phyloP scores from a whole-genome alignment of 345 rosid genomes.

The Kernera saxatilis region DNA sequence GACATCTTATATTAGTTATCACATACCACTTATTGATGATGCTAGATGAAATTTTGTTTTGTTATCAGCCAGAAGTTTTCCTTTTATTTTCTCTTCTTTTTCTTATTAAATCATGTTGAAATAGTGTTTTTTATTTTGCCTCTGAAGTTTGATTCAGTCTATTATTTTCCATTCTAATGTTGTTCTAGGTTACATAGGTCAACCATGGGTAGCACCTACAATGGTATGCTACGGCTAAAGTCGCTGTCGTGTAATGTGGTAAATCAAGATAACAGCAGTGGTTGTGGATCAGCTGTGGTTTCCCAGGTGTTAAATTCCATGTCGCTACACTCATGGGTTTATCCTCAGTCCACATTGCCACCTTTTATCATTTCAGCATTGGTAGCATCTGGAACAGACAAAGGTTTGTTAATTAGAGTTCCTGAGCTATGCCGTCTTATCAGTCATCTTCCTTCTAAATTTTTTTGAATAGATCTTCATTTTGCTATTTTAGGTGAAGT shows the following conservation, averaged over 20 bases:
- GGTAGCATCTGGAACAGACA: conserved; percentile 48
- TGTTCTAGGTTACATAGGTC: conserved; percentile 65
- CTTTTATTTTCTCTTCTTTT: neutral
- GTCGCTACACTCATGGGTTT: conserved; percentile 81
- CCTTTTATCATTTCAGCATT: conserved; percentile 61
- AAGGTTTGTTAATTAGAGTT: conserved; percentile 48
- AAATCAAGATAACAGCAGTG: conserved; percentile 16
- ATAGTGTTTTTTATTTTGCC: neutral
- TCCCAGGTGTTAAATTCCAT: conserved; percentile 41
- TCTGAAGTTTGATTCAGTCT: neutral
- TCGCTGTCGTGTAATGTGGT: conserved; percentile 29
- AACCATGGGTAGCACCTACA: conserved; percentile 42
- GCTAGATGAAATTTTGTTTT: neutral
- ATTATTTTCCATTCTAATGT: conserved; percentile 7
- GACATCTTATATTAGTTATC: neutral
- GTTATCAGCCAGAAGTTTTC: neutral
- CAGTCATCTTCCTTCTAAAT: conserved; percentile 1
- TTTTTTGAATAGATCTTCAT: neutral
- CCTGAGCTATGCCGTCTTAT: neutral
- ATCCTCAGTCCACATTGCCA: conserved; percentile 84
- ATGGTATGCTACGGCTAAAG: conserved; percentile 40
- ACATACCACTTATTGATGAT: neutral
- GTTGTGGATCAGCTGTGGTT: conserved; percentile 36
- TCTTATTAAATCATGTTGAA: neutral
- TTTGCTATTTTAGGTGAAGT: conserved; percentile 41